Evolutionary conservation across 2,329 filamentous ascomycete genomes (phyloP).

Genomic region (Aspergillus uvarum): DNA sequence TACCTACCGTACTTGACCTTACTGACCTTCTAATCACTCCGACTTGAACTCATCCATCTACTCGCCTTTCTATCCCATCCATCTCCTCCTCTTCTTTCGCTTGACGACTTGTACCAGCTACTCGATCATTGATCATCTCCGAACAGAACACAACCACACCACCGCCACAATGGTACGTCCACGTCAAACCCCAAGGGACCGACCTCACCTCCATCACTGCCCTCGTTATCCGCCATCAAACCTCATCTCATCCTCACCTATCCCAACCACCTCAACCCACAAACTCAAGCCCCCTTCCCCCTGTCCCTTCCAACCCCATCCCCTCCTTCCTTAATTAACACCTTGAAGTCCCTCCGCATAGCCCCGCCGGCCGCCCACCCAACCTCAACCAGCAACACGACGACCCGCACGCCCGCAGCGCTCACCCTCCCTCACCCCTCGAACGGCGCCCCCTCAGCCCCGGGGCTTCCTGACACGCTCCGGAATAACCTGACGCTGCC

Average conservation of each 20-base stretch:
- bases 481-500: constrained; percentile 75
- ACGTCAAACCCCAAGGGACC: constrained; percentile 2
- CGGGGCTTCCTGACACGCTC: constrained; percentile 89
- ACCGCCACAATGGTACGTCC: constrained; percentile 33
- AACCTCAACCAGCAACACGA: constrained; percentile 64
- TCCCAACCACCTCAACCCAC: neutral
- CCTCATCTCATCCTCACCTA: neutral
- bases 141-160: neutral
- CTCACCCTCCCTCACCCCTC: constrained; percentile 56
- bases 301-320: neutral
- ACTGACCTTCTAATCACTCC: constrained; percentile 11
- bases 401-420: constrained; percentile 47
- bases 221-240: neutral
- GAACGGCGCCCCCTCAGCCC: constrained; percentile 80
- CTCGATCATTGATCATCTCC: neutral
- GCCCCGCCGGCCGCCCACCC: constrained; percentile 69
- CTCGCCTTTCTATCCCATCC: constrained; percentile 4
- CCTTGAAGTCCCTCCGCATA: constrained; percentile 77
- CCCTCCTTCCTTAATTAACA: constrained; percentile 4
- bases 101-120: neutral
- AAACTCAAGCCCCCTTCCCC: neutral
- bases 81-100: constrained; percentile 1
- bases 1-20: constrained; percentile 1
- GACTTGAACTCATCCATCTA: constrained; percentile 21
- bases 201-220: constrained; percentile 9